These are phyloP conservation scores for Scopulariopsis brevicaulis DNA, from an alignment of 2,329 filamentous ascomycete genomes.

Conservation along the genomic window DNA sequence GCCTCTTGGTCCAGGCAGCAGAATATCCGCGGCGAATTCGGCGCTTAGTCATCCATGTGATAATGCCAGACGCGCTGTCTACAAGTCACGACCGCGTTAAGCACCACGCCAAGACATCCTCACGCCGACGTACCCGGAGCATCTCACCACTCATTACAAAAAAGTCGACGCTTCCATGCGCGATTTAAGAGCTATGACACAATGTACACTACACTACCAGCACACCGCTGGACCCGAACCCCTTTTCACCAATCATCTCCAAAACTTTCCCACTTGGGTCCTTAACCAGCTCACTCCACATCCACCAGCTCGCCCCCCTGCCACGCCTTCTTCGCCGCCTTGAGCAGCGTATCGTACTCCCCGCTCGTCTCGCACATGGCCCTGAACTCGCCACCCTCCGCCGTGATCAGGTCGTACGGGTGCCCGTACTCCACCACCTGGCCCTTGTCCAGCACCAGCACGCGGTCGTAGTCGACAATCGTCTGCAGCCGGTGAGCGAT, in stretches of 20 bases:
- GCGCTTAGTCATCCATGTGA: not conserved
- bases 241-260: not conserved
- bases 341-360: slow-evolving; percentile 36
- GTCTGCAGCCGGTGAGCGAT: slow-evolving; percentile 94
- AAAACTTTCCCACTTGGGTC: not conserved
- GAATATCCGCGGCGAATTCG: not conserved
- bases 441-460: slow-evolving; percentile 86
- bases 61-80: not conserved
- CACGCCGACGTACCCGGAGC: not conserved
- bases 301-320: slow-evolving; percentile 25
- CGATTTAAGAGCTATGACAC: not conserved
- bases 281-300: slow-evolving; percentile 7
- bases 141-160: not conserved
- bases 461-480: slow-evolving; percentile 97
- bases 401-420: slow-evolving; percentile 69
- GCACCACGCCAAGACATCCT: not conserved
- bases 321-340: slow-evolving; percentile 44
- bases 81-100: not conserved
- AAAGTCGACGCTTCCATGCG: not conserved
- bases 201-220: not conserved
- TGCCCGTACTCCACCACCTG: slow-evolving; percentile 82
- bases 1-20: not conserved
- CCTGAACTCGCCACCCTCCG: slow-evolving; percentile 52
- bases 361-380: slow-evolving; percentile 57
- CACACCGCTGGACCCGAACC: not conserved